Evolutionary conservation across 768 basidiomycete species (phyloP), one percentile per base, ranked within the genome.

Genomic region (Mycena indigotica): DNA sequence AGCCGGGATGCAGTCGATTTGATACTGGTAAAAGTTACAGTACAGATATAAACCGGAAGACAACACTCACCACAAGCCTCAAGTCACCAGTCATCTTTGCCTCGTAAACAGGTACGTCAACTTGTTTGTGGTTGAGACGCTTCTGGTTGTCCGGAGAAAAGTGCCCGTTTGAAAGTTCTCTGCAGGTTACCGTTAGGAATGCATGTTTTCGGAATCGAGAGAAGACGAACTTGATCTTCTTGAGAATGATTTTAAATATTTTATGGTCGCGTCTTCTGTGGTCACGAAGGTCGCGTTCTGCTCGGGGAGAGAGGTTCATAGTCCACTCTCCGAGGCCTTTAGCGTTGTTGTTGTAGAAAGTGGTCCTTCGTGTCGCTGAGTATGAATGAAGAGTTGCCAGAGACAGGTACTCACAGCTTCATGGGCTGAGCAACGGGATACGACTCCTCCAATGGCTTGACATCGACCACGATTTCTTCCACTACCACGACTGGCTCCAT

Each of bases 71-170:
- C 2, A 86, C 74, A 23, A 86, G 67, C 12, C 82, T 72, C 23
- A 76, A 66, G 59, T 85, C 82, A 0, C 73, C 63, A 10, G 80
- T 81, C 78, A 88, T 84, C 66, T 87, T 88, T 0, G 88, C 88
- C 65, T 88, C 86, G 52, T 78, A 89, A 10, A 89, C 78, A 0
- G 87, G 85, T 2, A 89, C 69, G 1, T 79, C 79, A 15, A 69
- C 67, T 13, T 73, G 70, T 1, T 67, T 50, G 0, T 78, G 77
- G 21, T 75, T 83, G 13, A 89, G 71, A 5, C 79, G 70, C 67
- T 87, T 86, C 61, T 89, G 85, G 59, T 89, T 89, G 55, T 86
- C 83, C 12, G 77, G 75, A 1, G 88, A 88, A 63, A 90, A 89
- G 55, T 84, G 80, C 0, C 88, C 88, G 3, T 80, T 78, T 0